Evolutionary conservation across 2,329 filamentous ascomycete genomes (phyloP).

Genomic region (Blastomyces emzantsi): DNA sequence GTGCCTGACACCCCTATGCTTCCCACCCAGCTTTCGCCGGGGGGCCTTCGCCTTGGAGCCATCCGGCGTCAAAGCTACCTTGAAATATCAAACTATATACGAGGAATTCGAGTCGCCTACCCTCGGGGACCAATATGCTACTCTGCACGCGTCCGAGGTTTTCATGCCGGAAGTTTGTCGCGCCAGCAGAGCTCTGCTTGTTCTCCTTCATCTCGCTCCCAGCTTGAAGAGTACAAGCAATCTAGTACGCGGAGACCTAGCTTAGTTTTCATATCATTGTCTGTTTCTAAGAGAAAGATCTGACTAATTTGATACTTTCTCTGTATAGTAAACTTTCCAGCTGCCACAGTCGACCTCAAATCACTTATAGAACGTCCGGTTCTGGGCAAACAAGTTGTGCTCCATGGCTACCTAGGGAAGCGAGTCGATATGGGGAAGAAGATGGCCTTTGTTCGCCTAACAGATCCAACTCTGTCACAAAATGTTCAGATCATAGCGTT

Average conservation of each 20-base stretch:
- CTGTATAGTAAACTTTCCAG: slow-evolving; percentile 39
- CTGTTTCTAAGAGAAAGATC: background rate
- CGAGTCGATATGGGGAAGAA: slow-evolving; percentile 58
- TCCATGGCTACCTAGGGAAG: slow-evolving; percentile 65
- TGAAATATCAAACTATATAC: slow-evolving; percentile 31
- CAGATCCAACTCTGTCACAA: slow-evolving; percentile 35
- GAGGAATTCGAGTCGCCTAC: slow-evolving; percentile 16
- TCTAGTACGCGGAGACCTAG: slow-evolving; percentile 28
- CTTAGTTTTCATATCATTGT: background rate
- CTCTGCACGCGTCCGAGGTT: slow-evolving; percentile 3
- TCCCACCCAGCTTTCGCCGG: slow-evolving; percentile 7
- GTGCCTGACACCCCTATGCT: slow-evolving; percentile 19
- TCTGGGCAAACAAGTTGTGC: slow-evolving; percentile 38
- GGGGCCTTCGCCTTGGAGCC: slow-evolving; percentile 16
- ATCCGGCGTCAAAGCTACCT: slow-evolving; percentile 29
- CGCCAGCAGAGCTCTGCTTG: slow-evolving; percentile 17
- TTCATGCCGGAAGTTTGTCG: slow-evolving; percentile 11
- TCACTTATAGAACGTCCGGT: slow-evolving; percentile 26
- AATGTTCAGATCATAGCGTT: slow-evolving; percentile 45
- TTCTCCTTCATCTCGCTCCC: slow-evolving; percentile 17
- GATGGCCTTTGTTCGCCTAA: slow-evolving; percentile 59
- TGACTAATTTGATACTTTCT: slow-evolving; percentile 6
- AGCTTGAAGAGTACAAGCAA: slow-evolving; percentile 39
- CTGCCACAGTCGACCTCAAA: slow-evolving; percentile 35
- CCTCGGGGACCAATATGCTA: slow-evolving; percentile 6